Percentiles rank a stretch among this genome's conserved stretches.
phyloP scores from a whole-genome alignment of 1,284 basidiomycete genomes.

The Cutaneotrichosporon dermatis region DNA sequence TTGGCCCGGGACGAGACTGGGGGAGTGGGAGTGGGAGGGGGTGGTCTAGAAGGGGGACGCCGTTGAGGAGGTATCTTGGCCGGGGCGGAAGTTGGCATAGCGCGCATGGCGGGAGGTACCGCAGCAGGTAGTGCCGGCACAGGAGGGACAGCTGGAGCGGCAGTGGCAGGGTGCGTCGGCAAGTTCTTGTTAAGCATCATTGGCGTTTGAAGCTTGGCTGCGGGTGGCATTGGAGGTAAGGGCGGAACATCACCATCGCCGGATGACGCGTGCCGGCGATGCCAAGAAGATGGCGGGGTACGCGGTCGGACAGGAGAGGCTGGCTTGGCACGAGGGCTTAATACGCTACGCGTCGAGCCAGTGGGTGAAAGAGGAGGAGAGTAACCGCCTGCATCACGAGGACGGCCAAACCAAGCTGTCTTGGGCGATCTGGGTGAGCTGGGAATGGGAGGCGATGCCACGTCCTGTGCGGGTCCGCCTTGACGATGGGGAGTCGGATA shows the following conservation, averaged over 20 bases:
- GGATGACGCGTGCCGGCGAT: background rate
- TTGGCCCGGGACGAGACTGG: background rate
- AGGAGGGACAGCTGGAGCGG: background rate
- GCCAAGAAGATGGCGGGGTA: background rate
- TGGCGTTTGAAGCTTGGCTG: background rate
- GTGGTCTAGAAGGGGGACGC: slow-evolving; percentile 12
- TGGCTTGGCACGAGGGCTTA: background rate
- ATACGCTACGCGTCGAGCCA: background rate
- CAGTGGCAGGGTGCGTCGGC: background rate
- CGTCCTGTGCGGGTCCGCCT: background rate
- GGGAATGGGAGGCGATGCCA: background rate
- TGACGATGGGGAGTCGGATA: slow-evolving; percentile 5
- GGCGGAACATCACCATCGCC: background rate
- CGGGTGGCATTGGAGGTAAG: background rate
- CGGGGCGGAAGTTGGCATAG: background rate
- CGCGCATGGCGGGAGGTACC: no score
- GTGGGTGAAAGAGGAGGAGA: background rate
- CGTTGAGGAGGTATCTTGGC: slow-evolving; percentile 10
- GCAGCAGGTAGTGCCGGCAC: no score
- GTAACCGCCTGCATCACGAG: background rate
- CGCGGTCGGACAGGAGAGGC: background rate
- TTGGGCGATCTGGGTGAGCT: background rate
- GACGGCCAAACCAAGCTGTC: slow-evolving; percentile 7
- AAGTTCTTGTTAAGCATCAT: background rate
- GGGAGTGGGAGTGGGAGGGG: slow-evolving; percentile 13